A percentile compares a stretch with the other conserved stretches of the same genome.
Conservation (phyloP, 2,329 filamentous ascomycete genomes). For the Didymella arachidicola region DNA sequence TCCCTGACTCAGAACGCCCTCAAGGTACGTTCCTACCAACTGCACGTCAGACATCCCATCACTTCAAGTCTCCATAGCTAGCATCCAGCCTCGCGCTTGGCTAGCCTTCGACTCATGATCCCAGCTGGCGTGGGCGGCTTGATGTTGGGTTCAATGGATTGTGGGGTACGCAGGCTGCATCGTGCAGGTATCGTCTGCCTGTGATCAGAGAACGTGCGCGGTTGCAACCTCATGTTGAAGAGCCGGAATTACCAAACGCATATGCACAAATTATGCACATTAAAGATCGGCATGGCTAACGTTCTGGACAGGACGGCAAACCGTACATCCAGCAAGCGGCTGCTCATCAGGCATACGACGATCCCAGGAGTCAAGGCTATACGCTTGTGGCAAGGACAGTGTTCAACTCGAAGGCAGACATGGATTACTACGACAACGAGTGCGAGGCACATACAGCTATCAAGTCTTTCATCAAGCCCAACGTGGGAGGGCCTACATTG, state of each 20-base stretch:
- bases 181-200: background rate
- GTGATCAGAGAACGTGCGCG: constrained; percentile 14
- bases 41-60: constrained; percentile 28
- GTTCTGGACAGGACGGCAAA: constrained; percentile 66
- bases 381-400: constrained; percentile 69
- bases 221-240: background rate
- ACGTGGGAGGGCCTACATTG: constrained; percentile 38
- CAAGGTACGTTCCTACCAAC: constrained; percentile 42
- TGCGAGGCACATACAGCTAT: constrained; percentile 64
- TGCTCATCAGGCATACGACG: constrained; percentile 64
- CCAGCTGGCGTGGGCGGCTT: constrained; percentile 8
- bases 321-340: constrained; percentile 70
- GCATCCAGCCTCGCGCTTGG: constrained; percentile 12
- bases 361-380: constrained; percentile 70
- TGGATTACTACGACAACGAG: constrained; percentile 72
- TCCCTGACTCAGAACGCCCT: constrained; percentile 43
- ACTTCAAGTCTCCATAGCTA: constrained; percentile 23
- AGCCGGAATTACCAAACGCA: background rate
- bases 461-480: constrained; percentile 49
- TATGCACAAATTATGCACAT: background rate
- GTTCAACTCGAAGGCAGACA: constrained; percentile 71
- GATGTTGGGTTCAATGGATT: constrained; percentile 1
- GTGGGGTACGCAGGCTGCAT: constrained; percentile 21
- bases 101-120: constrained; percentile 14
- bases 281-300: background rate